These are phyloP conservation scores for Rutstroemia sp. DNA, from an alignment of 2,329 filamentous ascomycete species.

Conservation along the genomic window DNA sequence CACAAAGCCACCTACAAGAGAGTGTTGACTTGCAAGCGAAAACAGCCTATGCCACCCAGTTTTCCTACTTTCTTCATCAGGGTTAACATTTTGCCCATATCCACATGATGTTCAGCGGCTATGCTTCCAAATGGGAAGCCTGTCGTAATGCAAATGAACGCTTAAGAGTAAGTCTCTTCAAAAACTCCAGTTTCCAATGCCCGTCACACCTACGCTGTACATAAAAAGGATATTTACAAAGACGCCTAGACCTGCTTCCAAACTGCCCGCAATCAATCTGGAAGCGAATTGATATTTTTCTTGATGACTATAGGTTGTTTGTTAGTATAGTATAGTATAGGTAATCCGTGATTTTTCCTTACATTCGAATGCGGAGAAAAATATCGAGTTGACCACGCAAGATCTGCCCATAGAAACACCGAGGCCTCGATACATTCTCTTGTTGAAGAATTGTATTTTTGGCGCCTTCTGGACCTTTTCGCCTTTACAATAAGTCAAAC, in stretches of 20 bases:
- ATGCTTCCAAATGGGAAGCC: background rate
- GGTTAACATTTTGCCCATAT: background rate
- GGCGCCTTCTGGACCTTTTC: constrained; percentile 55
- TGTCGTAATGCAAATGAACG: background rate
- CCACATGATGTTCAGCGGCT: too few species aligned
- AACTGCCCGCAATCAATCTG: constrained; percentile 20
- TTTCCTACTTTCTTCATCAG: background rate
- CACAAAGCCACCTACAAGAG: too few species aligned
- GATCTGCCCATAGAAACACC: constrained; percentile 78
- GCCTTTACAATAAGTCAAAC: constrained; percentile 61
- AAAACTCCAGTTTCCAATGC: constrained; percentile 7
- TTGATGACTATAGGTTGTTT: constrained; percentile 47
- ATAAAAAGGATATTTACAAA: constrained; percentile 10
- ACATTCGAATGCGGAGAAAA: constrained; percentile 79
- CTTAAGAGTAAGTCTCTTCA: background rate
- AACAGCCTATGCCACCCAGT: too few species aligned
- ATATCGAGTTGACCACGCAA: constrained; percentile 78
- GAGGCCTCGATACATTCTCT: constrained; percentile 74
- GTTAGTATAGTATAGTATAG: background rate
- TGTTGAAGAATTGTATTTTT: constrained; percentile 70
- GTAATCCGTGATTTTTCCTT: background rate
- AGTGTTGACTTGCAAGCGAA: too few species aligned
- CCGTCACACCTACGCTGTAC: constrained; percentile 3
- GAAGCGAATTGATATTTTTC: constrained; percentile 40
- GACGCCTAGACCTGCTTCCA: background rate